phyloP scores from a whole-genome alignment of 768 basidiomycete species.

The Boletus reticuloceps region DNA sequence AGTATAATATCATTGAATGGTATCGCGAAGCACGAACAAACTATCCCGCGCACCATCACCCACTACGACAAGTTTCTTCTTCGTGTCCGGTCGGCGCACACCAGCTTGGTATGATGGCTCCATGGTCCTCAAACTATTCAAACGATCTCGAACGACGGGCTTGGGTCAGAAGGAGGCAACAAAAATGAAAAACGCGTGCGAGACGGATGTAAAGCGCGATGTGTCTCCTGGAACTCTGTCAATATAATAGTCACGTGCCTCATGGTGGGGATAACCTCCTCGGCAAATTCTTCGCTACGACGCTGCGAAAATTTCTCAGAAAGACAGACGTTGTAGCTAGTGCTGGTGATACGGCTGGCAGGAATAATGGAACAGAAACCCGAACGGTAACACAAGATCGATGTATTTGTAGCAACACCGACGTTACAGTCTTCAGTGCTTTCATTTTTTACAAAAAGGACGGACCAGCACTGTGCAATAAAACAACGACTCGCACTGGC shows the following conservation, averaged over 20 bases:
- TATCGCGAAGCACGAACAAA: constrained; percentile 25
- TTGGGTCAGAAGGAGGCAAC: not conserved
- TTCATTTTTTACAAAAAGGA: too few relatives aligned
- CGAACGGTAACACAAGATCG: too few relatives aligned
- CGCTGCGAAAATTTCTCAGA: too few relatives aligned
- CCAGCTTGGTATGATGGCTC: constrained; percentile 25
- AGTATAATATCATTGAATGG: constrained; percentile 27
- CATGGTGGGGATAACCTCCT: too few relatives aligned
- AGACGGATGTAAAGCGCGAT: too few relatives aligned
- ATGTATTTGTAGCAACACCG: not conserved
- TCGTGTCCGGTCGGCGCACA: constrained; percentile 68
- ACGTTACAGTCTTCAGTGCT: too few relatives aligned
- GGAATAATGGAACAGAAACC: not conserved
- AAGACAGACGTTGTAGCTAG: too few relatives aligned
- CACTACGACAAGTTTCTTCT: constrained; percentile 86
- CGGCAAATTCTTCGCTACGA: too few relatives aligned
- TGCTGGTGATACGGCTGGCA: too few relatives aligned
- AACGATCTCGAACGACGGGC: not conserved
- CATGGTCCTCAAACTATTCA: constrained; percentile 15
- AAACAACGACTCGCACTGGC: not conserved
- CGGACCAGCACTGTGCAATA: not conserved
- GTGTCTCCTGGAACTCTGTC: too few relatives aligned
- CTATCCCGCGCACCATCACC: constrained; percentile 66
- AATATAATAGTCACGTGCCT: too few relatives aligned
- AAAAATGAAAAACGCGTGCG: constrained; percentile 4